Evolutionary conservation across 208 protist genomes (phyloP), one percentile per base, ranked within the genome.

Genomic region (Trypanosoma mega): DNA sequence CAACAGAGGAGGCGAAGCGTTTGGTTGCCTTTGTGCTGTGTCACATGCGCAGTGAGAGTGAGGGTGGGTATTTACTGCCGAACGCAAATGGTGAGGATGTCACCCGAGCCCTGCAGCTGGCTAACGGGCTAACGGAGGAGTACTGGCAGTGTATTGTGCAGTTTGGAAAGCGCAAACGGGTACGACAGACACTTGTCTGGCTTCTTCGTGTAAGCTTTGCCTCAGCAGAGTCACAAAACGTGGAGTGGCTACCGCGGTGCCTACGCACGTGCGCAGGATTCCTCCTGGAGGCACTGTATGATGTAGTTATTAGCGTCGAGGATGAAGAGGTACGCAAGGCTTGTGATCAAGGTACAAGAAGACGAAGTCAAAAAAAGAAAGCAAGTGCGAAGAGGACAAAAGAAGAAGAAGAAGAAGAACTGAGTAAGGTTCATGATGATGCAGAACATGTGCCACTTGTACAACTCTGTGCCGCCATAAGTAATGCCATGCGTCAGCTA

Each of bases 281-380:
- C 1, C 49, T 87, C 16, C 54, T 90, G 57, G 77, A 82, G n/a
- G 81, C 84, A 1, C 64, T 92, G 2, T 82, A 75, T 29, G 75
- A 87, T 16, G 60, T 87, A 46, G 63, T 90, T 18, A 45, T 90
- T n/a, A 53, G 53, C 0, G 47, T 80, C 5, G 56, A 43, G 0
- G 53, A 74, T 12, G 59, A 75, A 0, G 71, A 74, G 18, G 33
- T 81, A 36, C 34, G 7, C 23, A 16, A 5, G n/a, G 54, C 27
- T 43, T 48, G 11, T 31, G n/a, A n/a, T n/a, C n/a, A n/a, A n/a
- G n/a, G n/a, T 20, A 24, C 18, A 41, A 6, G 29, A 8, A 6
- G 9, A 14, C 16, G 47, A 16, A 33, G n/a, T 18, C 12, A 8
- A 33, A 50, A 21, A 41, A 64, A 18, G 31, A 41, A 12, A 11